phyloP scores from a whole-genome alignment of 1,284 basidiomycete genomes.

The Ceratorhiza oryzae-sativae region DNA sequence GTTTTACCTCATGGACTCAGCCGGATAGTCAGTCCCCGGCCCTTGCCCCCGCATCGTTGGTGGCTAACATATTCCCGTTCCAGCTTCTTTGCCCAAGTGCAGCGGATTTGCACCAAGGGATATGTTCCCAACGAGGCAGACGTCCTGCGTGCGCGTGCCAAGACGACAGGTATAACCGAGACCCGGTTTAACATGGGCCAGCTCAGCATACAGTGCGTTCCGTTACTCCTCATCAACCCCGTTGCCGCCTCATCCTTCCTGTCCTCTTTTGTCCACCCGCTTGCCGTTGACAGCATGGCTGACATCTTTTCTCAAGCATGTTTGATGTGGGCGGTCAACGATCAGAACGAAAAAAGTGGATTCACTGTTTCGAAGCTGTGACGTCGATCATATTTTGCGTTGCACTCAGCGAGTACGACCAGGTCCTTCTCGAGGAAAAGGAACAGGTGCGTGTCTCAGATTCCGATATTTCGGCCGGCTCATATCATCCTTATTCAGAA shows the following conservation, averaged over 20 bases:
- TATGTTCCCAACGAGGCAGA: slow-evolving; percentile 91
- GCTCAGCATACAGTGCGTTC: slow-evolving; percentile 42
- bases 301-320: slow-evolving; percentile 57
- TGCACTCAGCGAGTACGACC: slow-evolving; percentile 93
- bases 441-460: slow-evolving; percentile 71
- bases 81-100: slow-evolving; percentile 88
- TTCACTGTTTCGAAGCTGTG: slow-evolving; percentile 92
- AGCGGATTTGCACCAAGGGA: slow-evolving; percentile 77
- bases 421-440: slow-evolving; percentile 81
- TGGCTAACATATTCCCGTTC: background rate
- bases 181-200: slow-evolving; percentile 61
- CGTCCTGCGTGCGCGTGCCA: slow-evolving; percentile 86
- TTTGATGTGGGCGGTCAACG: slow-evolving; percentile 94
- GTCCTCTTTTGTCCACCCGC: background rate
- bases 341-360: slow-evolving; percentile 95
- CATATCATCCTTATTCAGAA: slow-evolving; percentile 64
- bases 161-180: slow-evolving; percentile 93
- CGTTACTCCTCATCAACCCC: background rate
- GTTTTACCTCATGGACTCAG: slow-evolving; percentile 97
- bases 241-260: background rate
- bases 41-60: background rate
- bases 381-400: slow-evolving; percentile 97
- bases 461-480: slow-evolving; percentile 7
- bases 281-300: slow-evolving; percentile 1
- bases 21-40: slow-evolving; percentile 73